Percentiles rank a stretch among this genome's conserved stretches.
Evolutionary conservation across 2,329 filamentous ascomycete genomes (phyloP).

Genomic region (Colletotrichum navitas): DNA sequence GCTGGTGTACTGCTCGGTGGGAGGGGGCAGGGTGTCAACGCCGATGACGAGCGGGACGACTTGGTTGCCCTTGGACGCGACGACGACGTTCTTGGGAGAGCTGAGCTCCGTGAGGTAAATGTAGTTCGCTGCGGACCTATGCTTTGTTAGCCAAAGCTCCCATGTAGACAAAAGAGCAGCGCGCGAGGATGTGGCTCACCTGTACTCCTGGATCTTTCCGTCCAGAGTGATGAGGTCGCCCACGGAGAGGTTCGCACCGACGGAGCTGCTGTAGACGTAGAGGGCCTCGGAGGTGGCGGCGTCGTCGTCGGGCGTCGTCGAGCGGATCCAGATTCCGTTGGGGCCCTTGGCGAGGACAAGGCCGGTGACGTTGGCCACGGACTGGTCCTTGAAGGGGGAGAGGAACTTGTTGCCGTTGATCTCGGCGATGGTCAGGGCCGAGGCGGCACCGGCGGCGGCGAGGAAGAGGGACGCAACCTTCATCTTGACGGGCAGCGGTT

Average conservation of each 20-base stretch:
- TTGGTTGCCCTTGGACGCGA: conserved; percentile 65
- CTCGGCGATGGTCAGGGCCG: conserved; percentile 65
- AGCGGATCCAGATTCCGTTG: conserved; percentile 74
- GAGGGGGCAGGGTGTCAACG: conserved; percentile 67
- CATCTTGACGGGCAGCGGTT: conserved; percentile 45
- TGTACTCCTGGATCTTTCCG: conserved; percentile 69
- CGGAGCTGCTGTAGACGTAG: conserved; percentile 71
- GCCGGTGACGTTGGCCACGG: conserved; percentile 70
- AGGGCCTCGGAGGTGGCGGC: conserved; percentile 72
- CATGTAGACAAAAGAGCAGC: background rate
- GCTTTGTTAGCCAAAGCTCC: conserved; percentile 42
- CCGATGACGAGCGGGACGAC: conserved; percentile 73
- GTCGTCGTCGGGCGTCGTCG: conserved; percentile 67
- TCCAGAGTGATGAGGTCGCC: conserved; percentile 73
- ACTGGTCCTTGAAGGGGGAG: conserved; percentile 69
- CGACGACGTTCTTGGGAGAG: conserved; percentile 64
- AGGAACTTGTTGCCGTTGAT: conserved; percentile 77
- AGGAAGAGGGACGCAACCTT: conserved; percentile 49
- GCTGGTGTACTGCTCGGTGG: conserved; percentile 70
- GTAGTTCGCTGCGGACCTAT: conserved; percentile 66
- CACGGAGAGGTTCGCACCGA: conserved; percentile 65
- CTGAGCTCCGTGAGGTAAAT: conserved; percentile 74
- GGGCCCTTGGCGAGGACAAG: conserved; percentile 74
- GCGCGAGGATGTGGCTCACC: conserved; percentile 53
- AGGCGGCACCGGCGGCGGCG: conserved; percentile 47